These are phyloP conservation scores for Neopestalotiopsis sp. DNA, from an alignment of 2,329 filamentous ascomycete genomes.

Conservation along the genomic window DNA sequence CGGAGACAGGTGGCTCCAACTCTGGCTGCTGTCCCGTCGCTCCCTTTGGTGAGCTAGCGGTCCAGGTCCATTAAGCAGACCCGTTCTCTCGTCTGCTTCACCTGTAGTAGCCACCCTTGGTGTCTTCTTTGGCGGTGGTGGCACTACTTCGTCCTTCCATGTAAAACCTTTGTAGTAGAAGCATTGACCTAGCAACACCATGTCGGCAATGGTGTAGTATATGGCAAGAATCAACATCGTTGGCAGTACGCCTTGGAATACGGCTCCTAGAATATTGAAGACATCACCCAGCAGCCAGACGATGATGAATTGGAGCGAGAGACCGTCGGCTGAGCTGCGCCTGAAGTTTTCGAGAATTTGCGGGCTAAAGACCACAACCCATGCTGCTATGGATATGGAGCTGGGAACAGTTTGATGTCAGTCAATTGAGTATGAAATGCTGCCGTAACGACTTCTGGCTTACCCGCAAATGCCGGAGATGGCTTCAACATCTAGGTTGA, in stretches of 20 bases:
- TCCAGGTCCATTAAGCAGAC: slow-evolving; percentile 50
- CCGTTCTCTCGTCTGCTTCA: slow-evolving; percentile 57
- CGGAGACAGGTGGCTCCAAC: slow-evolving; percentile 74
- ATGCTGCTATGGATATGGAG: slow-evolving; percentile 95
- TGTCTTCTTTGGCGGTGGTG: slow-evolving; percentile 45
- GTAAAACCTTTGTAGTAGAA: slow-evolving; percentile 95
- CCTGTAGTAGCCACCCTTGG: slow-evolving; percentile 36
- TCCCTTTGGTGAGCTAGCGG: slow-evolving; percentile 47
- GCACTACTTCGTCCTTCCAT: slow-evolving; percentile 58
- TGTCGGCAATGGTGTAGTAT: slow-evolving; percentile 90
- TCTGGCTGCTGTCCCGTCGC: slow-evolving; percentile 60
- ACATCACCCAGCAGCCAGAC: slow-evolving; percentile 94
- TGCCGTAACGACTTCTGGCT: slow-evolving; percentile 30
- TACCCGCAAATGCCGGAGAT: slow-evolving; percentile 88
- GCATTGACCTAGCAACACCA: slow-evolving; percentile 86
- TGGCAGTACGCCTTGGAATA: slow-evolving; percentile 87
- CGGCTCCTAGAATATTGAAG: slow-evolving; percentile 93
- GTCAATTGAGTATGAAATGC: not conserved
- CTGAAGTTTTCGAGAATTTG: slow-evolving; percentile 97
- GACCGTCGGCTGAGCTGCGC: slow-evolving; percentile 80
- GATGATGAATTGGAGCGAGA: slow-evolving; percentile 90
- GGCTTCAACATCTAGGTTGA: slow-evolving; percentile 82
- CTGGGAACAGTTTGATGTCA: slow-evolving; percentile 44
- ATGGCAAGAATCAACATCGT: slow-evolving; percentile 95
- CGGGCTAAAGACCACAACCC: slow-evolving; percentile 97